phyloP scores from a whole-genome alignment of 2,329 filamentous ascomycete species.

The Ophiosphaerella narmari region DNA sequence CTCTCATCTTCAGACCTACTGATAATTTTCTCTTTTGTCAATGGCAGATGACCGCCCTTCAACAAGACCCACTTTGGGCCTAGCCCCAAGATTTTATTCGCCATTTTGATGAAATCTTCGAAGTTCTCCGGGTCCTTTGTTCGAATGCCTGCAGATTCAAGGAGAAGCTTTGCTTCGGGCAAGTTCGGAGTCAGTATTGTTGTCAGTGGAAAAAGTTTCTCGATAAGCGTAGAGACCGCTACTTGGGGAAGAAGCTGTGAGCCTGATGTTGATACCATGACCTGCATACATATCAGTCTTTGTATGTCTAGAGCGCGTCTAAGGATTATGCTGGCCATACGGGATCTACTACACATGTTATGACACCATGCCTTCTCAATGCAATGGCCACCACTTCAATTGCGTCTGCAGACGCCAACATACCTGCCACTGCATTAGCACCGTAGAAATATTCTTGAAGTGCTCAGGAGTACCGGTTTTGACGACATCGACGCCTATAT shows the following conservation, averaged over 20 bases:
- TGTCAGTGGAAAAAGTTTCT: slow-evolving; percentile 66
- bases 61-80: slow-evolving; percentile 82
- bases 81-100: slow-evolving; percentile 66
- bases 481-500: slow-evolving; percentile 86
- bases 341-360: slow-evolving; percentile 72
- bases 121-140: slow-evolving; percentile 59
- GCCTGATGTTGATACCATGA: slow-evolving; percentile 90
- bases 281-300: slow-evolving; percentile 50
- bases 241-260: slow-evolving; percentile 67
- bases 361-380: slow-evolving; percentile 62
- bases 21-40: slow-evolving; percentile 65
- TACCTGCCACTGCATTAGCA: slow-evolving; percentile 59
- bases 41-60: slow-evolving; percentile 88
- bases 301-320: neutral
- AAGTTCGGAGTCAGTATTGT: slow-evolving; percentile 78
- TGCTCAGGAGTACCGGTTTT: slow-evolving; percentile 71
- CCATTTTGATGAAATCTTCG: slow-evolving; percentile 70
- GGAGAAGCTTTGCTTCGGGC: slow-evolving; percentile 71
- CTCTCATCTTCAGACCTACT: slow-evolving; percentile 64
- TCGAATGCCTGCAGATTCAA: slow-evolving; percentile 57
- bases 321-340: slow-evolving; percentile 53
- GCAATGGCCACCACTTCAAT: slow-evolving; percentile 70
- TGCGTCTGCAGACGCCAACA: slow-evolving; percentile 76
- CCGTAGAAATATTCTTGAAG: neutral
- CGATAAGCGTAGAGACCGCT: slow-evolving; percentile 65